Base-by-base conservation (phyloP, 2,329 filamentous ascomycete genomes). In the Pyrenophora seminiperda region DNA sequence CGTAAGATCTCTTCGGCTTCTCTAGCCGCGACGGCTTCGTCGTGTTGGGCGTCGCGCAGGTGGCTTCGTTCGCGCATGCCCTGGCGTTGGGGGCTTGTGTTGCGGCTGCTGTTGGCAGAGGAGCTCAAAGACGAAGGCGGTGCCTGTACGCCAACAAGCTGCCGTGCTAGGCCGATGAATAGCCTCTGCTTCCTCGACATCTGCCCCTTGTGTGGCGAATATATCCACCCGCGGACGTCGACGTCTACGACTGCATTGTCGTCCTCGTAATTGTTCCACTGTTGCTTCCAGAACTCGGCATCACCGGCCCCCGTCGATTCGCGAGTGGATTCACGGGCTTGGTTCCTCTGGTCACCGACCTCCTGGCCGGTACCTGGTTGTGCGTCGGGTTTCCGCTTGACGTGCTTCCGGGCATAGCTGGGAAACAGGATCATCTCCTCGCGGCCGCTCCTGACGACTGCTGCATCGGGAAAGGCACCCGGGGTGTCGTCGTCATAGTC, bases 391-490 rank as follows among this genome's bases (percentile, higher is more conserved):
- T 72, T 76, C 55, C 59, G 66, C 59, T 77, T 87, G 27, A 83
- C 73, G 70, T 95, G 88, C 53, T 81, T 81, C 67, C 92, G 86
- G 7, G 90, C 91, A 70, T 99, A 99, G 44, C 91, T 97, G 0
- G 94, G 94, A 62, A 99, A 99, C 18, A 99, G 72, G 7, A 99
- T 84, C 86, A 99, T 90, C 75, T 97, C 90, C 71, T 97, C 91
- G 53, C 91, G 84, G 10, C 90, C 92, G 54, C 85, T 86, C 9
- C 85, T 83, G 13, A 88, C 83, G 52, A 96, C 89, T n/a, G 88
- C 84, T 14, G 90, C 88, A 61, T 96, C 88, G 0, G 91, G 90
- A 66, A 96, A 97, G 1, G 87, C 84, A 0, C 88, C 89, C 0
- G 90, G 87, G 22, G 90, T 88, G 19, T 76, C 71, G 32, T 73